These are phyloP conservation scores for Plasmopara viticola DNA, from an alignment of 352 stramenopile species.

Conservation along the genomic window DNA sequence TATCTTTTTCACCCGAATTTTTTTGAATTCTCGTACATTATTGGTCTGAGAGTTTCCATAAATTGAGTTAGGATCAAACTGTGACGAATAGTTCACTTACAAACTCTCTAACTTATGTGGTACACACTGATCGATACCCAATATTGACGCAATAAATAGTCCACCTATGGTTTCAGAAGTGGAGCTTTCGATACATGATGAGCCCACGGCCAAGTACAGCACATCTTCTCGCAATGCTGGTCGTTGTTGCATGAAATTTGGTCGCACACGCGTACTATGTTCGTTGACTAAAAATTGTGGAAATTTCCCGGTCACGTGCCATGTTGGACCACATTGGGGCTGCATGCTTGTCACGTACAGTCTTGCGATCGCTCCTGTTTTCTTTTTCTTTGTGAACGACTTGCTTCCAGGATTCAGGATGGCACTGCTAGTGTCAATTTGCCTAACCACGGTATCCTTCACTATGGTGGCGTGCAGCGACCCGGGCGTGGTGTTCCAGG, in stretches of 20 bases:
- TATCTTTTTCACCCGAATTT: background rate
- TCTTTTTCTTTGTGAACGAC: slow-evolving; percentile 48
- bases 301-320: slow-evolving; percentile 55
- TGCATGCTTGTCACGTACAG: slow-evolving; percentile 77
- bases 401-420: slow-evolving; percentile 38
- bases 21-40: background rate
- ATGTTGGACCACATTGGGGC: slow-evolving; percentile 63
- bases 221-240: background rate
- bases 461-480: slow-evolving; percentile 75
- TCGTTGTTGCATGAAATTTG: slow-evolving; percentile 45
- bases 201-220: slow-evolving; percentile 24
- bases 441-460: slow-evolving; percentile 59
- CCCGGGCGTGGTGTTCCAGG: slow-evolving; percentile 59
- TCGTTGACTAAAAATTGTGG: slow-evolving; percentile 37
- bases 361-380: slow-evolving; percentile 43
- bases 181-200: slow-evolving; percentile 7
- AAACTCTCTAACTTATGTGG: no score
- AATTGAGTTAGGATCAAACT: no score
- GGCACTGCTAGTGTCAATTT: slow-evolving; percentile 42
- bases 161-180: background rate
- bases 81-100: no score
- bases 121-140: no score
- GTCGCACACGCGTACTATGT: slow-evolving; percentile 56
- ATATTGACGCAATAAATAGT: background rate
- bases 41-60: no score